Conservation (phyloP, 352 stramenopile species). For the Phytophthora ramorum region DNA sequence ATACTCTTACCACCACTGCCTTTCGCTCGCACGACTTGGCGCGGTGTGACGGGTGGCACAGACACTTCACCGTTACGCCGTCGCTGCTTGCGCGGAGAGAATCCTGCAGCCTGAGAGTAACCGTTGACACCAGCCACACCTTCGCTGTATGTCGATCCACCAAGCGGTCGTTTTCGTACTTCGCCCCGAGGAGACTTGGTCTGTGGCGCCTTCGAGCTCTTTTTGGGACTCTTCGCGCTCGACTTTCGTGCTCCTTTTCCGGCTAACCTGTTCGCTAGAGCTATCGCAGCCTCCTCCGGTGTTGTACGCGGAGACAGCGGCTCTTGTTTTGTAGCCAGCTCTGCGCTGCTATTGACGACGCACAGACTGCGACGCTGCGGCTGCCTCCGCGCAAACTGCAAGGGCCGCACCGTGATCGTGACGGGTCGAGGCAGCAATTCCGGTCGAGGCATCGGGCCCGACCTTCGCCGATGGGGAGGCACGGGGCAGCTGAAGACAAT, state of each 20-base stretch:
- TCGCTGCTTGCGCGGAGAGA: slow-evolving; percentile 51
- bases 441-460: slow-evolving; percentile 46
- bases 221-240: slow-evolving; percentile 33
- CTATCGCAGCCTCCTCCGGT: slow-evolving; percentile 17
- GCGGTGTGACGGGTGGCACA: slow-evolving; percentile 33
- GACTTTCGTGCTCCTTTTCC: slow-evolving; percentile 27
- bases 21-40: slow-evolving; percentile 40
- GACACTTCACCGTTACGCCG: slow-evolving; percentile 40
- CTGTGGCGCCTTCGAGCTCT: slow-evolving; percentile 29
- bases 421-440: slow-evolving; percentile 62
- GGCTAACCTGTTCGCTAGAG: slow-evolving; percentile 27
- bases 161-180: slow-evolving; percentile 31
- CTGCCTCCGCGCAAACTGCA: slow-evolving; percentile 48
- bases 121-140: slow-evolving; percentile 10
- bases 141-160: slow-evolving; percentile 18
- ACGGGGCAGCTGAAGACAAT: slow-evolving; percentile 69
- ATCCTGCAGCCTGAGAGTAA: slow-evolving; percentile 16
- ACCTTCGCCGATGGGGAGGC: slow-evolving; percentile 38
- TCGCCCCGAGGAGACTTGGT: slow-evolving; percentile 37
- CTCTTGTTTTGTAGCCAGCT: slow-evolving; percentile 17
- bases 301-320: slow-evolving; percentile 20
- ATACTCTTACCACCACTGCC: slow-evolving; percentile 35
- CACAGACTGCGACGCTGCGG: slow-evolving; percentile 28
- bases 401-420: slow-evolving; percentile 63
- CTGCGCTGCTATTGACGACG: slow-evolving; percentile 16